Evolutionary conservation across 1,139 yeast genomes (phyloP).

Genomic region (Protomyces inundatus): DNA sequence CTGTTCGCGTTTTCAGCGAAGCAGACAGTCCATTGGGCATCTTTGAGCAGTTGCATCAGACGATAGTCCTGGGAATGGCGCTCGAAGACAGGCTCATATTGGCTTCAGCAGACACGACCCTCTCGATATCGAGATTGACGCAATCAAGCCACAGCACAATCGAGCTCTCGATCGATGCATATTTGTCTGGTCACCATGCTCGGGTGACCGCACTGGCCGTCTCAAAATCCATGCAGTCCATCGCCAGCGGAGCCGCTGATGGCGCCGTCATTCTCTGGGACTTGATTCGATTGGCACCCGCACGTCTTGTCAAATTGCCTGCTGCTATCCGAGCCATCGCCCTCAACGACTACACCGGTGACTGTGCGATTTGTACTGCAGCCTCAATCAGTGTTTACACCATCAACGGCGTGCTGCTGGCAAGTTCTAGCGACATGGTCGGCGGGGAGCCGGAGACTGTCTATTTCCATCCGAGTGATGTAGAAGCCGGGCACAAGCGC

Average conservation of each 20-base stretch:
- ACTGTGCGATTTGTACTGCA: constrained; percentile 29
- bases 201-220: constrained; percentile 32
- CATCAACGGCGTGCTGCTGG: constrained; percentile 6
- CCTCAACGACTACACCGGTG: constrained; percentile 33
- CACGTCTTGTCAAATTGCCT: constrained; percentile 28
- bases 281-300: constrained; percentile 32
- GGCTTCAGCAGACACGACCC: constrained; percentile 33
- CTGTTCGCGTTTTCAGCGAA: neutral
- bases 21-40: constrained; percentile 28
- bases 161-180: constrained; percentile 28
- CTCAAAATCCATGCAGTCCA: constrained; percentile 33
- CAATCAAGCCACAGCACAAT: constrained; percentile 25
- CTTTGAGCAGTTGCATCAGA: constrained; percentile 33
- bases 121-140: constrained; percentile 32
- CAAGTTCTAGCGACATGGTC: neutral
- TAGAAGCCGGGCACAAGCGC: neutral
- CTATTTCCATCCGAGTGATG: neutral
- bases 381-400: neutral
- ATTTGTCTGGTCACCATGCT: constrained; percentile 33
- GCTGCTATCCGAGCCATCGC: constrained; percentile 28
- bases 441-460: neutral
- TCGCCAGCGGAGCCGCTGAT: constrained; percentile 33
- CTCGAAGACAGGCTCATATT: constrained; percentile 33
- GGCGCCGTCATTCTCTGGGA: constrained; percentile 35
- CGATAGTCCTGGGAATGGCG: constrained; percentile 30